phyloP scores from a whole-genome alignment of 352 stramenopile species.

The Pythium brachiatum region DNA sequence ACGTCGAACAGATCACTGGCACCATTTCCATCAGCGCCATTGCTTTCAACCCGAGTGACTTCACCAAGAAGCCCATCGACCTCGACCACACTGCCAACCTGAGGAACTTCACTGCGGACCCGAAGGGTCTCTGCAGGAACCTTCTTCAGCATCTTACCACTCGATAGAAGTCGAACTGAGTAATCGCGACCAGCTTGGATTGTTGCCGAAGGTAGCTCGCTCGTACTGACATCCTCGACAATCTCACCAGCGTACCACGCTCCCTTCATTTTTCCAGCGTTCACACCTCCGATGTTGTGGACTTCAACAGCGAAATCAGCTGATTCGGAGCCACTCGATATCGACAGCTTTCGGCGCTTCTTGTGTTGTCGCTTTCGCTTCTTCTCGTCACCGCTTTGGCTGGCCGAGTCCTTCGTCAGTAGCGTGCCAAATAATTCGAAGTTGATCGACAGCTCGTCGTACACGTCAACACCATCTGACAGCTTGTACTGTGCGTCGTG shows the following conservation, averaged over 20 bases:
- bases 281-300: slow-evolving; percentile 35
- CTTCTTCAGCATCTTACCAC: slow-evolving; percentile 41
- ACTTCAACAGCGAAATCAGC: slow-evolving; percentile 39
- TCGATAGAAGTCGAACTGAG: slow-evolving; percentile 35
- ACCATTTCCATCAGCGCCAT: slow-evolving; percentile 8
- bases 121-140: slow-evolving; percentile 46
- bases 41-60: slow-evolving; percentile 40
- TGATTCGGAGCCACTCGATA: neutral
- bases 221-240: slow-evolving; percentile 2
- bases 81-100: slow-evolving; percentile 72
- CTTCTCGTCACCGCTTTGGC: slow-evolving; percentile 34
- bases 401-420: slow-evolving; percentile 13
- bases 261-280: slow-evolving; percentile 38
- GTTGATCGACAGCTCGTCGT: slow-evolving; percentile 41
- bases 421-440: slow-evolving; percentile 46
- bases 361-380: slow-evolving; percentile 60
- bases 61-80: slow-evolving; percentile 63
- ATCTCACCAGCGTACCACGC: slow-evolving; percentile 66
- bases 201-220: slow-evolving; percentile 4
- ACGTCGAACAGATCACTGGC: slow-evolving; percentile 39
- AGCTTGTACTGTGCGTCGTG: slow-evolving; percentile 81
- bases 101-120: slow-evolving; percentile 31
- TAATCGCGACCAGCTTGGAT: slow-evolving; percentile 26
- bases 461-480: slow-evolving; percentile 44
- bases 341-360: slow-evolving; percentile 36